phyloP scores from a whole-genome alignment of 768 basidiomycete species.

The Flagelloscypha sp. region DNA sequence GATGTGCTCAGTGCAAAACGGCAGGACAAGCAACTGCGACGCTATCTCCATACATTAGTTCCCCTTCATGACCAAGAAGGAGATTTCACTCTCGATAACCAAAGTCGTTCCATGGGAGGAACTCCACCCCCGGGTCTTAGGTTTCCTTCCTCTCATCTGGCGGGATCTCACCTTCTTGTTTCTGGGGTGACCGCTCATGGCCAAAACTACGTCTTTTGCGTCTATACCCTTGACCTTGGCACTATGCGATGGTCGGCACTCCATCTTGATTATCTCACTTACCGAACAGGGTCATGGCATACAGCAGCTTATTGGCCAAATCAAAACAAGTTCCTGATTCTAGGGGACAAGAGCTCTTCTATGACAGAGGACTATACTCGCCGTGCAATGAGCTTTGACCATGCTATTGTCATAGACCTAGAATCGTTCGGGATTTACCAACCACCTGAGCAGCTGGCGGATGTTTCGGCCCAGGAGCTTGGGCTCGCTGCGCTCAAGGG shows the following conservation, averaged over 20 bases:
- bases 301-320: constrained; percentile 7
- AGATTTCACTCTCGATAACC: constrained; percentile 3
- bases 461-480: constrained; percentile 3
- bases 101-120: background rate
- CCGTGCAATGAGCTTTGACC: constrained; percentile 7
- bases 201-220: constrained; percentile 1
- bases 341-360: constrained; percentile 9
- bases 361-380: no score
- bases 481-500: constrained; percentile 9
- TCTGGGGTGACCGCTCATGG: constrained; percentile 7
- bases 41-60: constrained; percentile 5
- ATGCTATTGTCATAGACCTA: constrained; percentile 10
- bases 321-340: constrained; percentile 10
- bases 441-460: constrained; percentile 7
- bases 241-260: constrained; percentile 7
- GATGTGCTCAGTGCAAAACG: no score
- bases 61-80: constrained; percentile 4
- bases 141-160: constrained; percentile 8
- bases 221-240: constrained; percentile 11
- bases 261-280: constrained; percentile 5
- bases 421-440: constrained; percentile 15
- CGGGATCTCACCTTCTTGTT: constrained; percentile 10
- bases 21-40: background rate
- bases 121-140: constrained; percentile 3
- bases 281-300: constrained; percentile 9